Evolutionary conservation across 2,329 filamentous ascomycete species (phyloP), one percentile per base, ranked within the genome.

Genomic region (Xylariales sp.): DNA sequence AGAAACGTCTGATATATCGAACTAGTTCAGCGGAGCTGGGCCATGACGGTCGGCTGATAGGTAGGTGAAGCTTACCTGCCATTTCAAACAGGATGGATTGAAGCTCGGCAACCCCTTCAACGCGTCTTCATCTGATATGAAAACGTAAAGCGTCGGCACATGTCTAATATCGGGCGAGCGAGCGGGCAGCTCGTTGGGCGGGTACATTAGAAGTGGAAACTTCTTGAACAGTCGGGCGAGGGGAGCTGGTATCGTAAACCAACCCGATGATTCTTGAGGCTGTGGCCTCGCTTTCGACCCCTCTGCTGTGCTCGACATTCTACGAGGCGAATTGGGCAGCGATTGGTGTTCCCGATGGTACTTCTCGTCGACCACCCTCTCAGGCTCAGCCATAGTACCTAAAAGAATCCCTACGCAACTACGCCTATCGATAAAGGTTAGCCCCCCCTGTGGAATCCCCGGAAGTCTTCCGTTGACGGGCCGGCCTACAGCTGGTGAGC

Each of bases 21-120:
- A 46, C 63, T 45, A 65, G 54, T 52, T 18, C 30, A 18, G 55
- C 23, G 34, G 60, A 57, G 39, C 18, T 39, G 9, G 39, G 8
- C 32, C 23, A 23, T 23, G n/a, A 36, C 4, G 48, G 16, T 9
- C 14, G 23, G 23, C 5, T 28, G 55, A 14, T 10, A 23, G 28
- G 32, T 36, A 36, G 18, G 9, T 2, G 55, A 2, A 56, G 79
- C 88, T 73, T 75, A 95, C 93, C 92, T 98, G 96, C 94, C 94
- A 98, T 83, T 95, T 97, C 76, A 98, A 84, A 83, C 96, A 99
- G 66, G 90, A 89, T 10, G 96, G 96, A 78, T 98, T 98, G 82
- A 91, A 97, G 71, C 93, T 97, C 32, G 94, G 92, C 36, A 83
- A 81, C 4, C 89, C 89, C 46, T 77, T 77, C 64, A 80, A 78